Evolutionary conservation across 1,284 basidiomycete species (phyloP).

Genomic region (Inonotus obliquus): DNA sequence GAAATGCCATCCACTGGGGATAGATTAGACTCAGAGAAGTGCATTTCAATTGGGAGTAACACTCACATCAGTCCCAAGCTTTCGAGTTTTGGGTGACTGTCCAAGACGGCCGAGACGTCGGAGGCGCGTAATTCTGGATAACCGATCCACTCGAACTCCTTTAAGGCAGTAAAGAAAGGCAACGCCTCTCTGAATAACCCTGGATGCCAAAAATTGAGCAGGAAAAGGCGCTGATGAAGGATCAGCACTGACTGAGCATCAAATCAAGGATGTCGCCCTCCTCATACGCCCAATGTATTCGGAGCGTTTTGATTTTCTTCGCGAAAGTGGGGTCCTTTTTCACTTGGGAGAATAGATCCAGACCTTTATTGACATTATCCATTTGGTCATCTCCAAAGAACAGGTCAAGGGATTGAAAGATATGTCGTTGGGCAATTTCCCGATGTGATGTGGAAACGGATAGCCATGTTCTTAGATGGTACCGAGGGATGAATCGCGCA

Average conservation of each 20-base stretch:
- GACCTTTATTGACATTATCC: constrained; percentile 50
- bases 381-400: constrained; percentile 57
- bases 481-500: constrained; percentile 53
- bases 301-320: constrained; percentile 46
- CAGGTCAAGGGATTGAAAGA: constrained; percentile 60
- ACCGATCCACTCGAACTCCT: constrained; percentile 68
- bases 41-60: constrained; percentile 9
- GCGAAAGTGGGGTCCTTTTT: constrained; percentile 58
- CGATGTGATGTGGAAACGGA: constrained; percentile 58
- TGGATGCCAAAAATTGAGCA: constrained; percentile 20
- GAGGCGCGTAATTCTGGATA: constrained; percentile 61
- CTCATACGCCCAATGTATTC: constrained; percentile 63
- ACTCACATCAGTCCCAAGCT: constrained; percentile 54
- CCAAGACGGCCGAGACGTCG: constrained; percentile 51
- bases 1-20: constrained; percentile 57
- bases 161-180: constrained; percentile 52
- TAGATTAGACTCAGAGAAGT: neutral
- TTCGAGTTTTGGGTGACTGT: constrained; percentile 46
- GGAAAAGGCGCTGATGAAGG: neutral
- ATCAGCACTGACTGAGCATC: constrained; percentile 44
- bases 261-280: constrained; percentile 61
- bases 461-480: constrained; percentile 61
- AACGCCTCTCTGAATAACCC: constrained; percentile 56
- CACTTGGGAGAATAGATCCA: constrained; percentile 60
- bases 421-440: constrained; percentile 54